Evolutionary conservation across 192 early-diverging fungal genomes (phyloP).

Genomic region (Backusella liffmaniae): DNA sequence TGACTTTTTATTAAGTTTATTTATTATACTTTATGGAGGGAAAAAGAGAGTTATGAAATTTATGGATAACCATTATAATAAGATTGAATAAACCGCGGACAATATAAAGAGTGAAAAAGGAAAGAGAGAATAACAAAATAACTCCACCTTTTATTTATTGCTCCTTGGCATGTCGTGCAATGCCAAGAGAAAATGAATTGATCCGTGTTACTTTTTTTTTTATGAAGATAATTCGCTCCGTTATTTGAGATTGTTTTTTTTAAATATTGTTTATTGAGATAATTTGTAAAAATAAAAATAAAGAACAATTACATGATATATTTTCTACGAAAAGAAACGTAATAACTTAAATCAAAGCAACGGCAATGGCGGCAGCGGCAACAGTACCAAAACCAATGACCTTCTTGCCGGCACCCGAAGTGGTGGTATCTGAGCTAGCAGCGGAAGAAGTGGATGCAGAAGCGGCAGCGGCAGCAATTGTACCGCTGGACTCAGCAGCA

Average conservation of each 20-base stretch:
- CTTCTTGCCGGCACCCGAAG: conserved; percentile 9
- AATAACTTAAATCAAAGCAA: conserved; percentile 14
- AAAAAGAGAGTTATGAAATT: too few species aligned
- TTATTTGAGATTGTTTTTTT: background rate
- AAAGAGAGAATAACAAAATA: background rate
- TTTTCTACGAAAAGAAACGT: background rate
- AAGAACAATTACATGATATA: background rate
- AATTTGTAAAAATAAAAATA: background rate
- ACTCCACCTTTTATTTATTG: background rate
- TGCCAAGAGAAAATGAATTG: conserved; percentile 1
- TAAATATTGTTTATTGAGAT: background rate
- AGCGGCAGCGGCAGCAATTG: background rate
- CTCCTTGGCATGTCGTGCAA: conserved; percentile 4
- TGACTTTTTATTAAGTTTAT: too few species aligned
- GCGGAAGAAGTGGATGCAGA: conserved; percentile 2
- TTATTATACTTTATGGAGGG: too few species aligned
- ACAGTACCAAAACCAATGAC: background rate
- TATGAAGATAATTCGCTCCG: background rate
- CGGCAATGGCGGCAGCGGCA: background rate
- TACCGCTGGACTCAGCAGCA: background rate
- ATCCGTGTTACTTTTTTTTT: background rate
- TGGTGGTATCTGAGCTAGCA: background rate
- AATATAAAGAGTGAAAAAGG: background rate
- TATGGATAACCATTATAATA: too few species aligned
- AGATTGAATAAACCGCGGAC: background rate